Base-by-base conservation (phyloP, 164 flowering plant genomes). In the Cinnamomum micranthum region DNA sequence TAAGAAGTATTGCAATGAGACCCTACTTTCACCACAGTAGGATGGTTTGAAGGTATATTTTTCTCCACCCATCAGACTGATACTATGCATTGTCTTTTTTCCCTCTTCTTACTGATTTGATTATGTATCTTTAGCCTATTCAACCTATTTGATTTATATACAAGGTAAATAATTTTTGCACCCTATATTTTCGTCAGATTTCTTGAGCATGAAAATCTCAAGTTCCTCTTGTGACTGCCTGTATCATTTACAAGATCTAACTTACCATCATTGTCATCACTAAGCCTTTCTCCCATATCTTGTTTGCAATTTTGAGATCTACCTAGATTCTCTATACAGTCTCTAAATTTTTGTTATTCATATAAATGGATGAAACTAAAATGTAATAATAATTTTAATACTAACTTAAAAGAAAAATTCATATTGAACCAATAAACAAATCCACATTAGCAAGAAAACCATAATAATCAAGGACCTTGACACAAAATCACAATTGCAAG, bases 1-100 rank as follows among this genome's bases (percentile, higher is more conserved):
- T 86, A 92, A 90, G 86, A 90, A 88, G 81, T 81, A 81, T 73
- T 95, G 99, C 90, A 93, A 76, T 47, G 98, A 92, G 63, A 67
- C 76, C 77, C 77, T 74, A 25, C 85, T 79, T 71, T 87, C 84
- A 71, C 84, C 75, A 65, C 85, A 76, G 13, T 60, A 75, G 22
- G 22, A n/a, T 51, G n/a, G n/a, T 47, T 17, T 7, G 28, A 47
- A 47, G 59, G 35, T 58, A 59, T 17, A 33, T 7, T 25, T 59
- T 27, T 19, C 51, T 69, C 24, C 35, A 50, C 24, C 58, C 50
- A 25, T 13, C 62, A 71, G 35, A 71, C 9, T 71, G 25, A 31
- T 60, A 20, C 27, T 1, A 50, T 50, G 17, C 22, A 24, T 19
- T 71, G 3, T 31, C 15, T 28, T 31, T 31, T 67, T 67, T 20